phyloP scores from a whole-genome alignment of 441 rosid genomes.

The Gossypium schwendimanii region DNA sequence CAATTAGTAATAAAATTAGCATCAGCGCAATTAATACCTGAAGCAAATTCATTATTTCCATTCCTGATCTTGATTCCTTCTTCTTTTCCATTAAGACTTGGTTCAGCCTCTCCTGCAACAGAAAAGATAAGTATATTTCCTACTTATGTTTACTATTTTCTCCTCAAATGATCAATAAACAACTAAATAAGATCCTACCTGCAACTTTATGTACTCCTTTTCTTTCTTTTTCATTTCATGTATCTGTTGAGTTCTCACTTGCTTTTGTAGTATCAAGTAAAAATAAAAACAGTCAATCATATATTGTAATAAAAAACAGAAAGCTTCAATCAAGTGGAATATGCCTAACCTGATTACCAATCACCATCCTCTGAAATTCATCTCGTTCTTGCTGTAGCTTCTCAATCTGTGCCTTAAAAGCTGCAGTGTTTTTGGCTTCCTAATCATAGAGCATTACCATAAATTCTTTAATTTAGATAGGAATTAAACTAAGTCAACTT shows the following conservation, averaged over 20 bases:
- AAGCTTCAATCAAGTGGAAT: not conserved
- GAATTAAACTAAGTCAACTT: constrained; percentile 24
- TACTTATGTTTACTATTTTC: not conserved
- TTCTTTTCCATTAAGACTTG: constrained; percentile 95
- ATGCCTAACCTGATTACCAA: constrained; percentile 84
- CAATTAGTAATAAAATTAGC: not conserved
- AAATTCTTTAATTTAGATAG: constrained; percentile 14
- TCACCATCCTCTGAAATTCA: constrained; percentile 98
- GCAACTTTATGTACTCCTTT: constrained; percentile 92
- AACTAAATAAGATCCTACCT: constrained; percentile 36
- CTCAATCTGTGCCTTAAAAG: constrained; percentile 85
- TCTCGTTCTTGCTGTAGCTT: constrained; percentile 92
- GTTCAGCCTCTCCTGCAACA: constrained; percentile 73
- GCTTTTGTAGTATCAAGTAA: constrained; percentile 44
- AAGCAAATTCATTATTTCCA: constrained; percentile 97
- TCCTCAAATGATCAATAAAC: not conserved
- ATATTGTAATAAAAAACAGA: not conserved
- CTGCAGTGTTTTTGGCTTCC: constrained; percentile 92
- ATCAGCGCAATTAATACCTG: constrained; percentile 39
- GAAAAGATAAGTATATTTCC: constrained; percentile 4
- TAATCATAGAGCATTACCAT: constrained; percentile 18
- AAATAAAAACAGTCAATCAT: constrained; percentile 14
- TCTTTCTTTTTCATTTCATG: constrained; percentile 99
- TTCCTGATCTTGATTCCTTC: constrained; percentile 95
- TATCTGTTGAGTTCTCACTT: constrained; percentile 93